Base-by-base conservation (phyloP, 2,329 filamentous ascomycete genomes). In the Fusarium stilboides region DNA sequence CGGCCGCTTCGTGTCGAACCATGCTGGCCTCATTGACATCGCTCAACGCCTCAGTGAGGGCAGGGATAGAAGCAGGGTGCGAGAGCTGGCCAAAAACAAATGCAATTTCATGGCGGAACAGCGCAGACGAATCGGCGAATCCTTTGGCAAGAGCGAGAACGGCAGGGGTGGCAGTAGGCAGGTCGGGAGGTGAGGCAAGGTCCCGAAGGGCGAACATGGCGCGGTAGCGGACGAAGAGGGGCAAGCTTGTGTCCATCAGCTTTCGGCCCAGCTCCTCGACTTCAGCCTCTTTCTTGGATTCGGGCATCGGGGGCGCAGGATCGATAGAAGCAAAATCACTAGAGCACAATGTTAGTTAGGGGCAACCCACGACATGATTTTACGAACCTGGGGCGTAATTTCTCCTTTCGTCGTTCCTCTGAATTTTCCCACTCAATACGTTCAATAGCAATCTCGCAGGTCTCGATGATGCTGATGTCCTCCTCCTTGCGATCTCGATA, bases 201-300 rank as follows among this genome's bases (percentile, higher is more conserved):
- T 99, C 96, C 77, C 96, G 92, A 53, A 99, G 90, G 61, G 94
- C 93, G 78, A 99, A 99, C 96, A 99, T 99, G 79, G 96, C 95
- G 76, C 96, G 90, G 83, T 99, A 99, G 78, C 96, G 91, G 77
- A 94, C 85, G 85, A 99, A 99, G 14, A 99, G 88, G 24, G 94
- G 93, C 49, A 91, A 83, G 7, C 84, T 87, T 8, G 91, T 91
- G 80, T 98, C 91, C 80, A 98, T 89, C 55, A 99, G 85, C 24
- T 88, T 89, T 76, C 88, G 86, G 76, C 92, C 91, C 34, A 99
- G 86, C 57, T 92, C 89, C 34, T 91, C 85, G 49, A 98, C 93
- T 37, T 91, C 85, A 47, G 97, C 93, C 5, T 89, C 90, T 63
- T 87, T 84, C 60, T 86, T 81, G n/a, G 87, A 85, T 75, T 94